Conservation (phyloP, 306 rosid species). For the Crataegus laevigata region DNA sequence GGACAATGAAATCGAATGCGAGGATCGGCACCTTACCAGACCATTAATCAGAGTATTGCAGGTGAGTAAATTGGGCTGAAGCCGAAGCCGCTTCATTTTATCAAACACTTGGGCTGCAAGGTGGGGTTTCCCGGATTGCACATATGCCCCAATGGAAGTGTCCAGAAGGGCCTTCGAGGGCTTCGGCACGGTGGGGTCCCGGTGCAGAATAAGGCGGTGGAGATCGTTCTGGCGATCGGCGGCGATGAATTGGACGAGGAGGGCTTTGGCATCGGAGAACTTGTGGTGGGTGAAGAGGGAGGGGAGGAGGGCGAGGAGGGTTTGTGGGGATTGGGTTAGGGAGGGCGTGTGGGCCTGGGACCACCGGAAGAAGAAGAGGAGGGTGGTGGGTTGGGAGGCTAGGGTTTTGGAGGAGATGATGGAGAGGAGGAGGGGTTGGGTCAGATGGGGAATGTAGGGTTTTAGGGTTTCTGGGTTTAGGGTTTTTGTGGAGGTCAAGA, state of each 20-base stretch:
- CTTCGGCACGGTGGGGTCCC: conserved; percentile 16
- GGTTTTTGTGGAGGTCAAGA: conserved; percentile 17
- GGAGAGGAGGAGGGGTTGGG: conserved; percentile 39
- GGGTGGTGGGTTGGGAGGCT: conserved; percentile 32
- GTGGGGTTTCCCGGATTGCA: conserved; percentile 38
- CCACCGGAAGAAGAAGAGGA: conserved; percentile 56
- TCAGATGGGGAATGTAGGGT: conserved; percentile 39
- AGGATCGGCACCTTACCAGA: conserved; percentile 41
- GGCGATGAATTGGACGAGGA: conserved; percentile 55
- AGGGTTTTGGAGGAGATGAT: conserved; percentile 45
- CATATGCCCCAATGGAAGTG: conserved; percentile 66
- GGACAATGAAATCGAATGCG: conserved; percentile 30
- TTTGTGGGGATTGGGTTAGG: conserved; percentile 36
- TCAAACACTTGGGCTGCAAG: conserved; percentile 53
- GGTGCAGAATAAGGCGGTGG: conserved; percentile 44
- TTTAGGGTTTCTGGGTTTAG: conserved; percentile 15
- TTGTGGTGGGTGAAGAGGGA: conserved; percentile 45
- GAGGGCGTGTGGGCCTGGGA: conserved; percentile 39
- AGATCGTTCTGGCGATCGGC: conserved; percentile 50
- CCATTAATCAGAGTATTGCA: conserved; percentile 60
- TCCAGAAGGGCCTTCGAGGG: conserved; percentile 43
- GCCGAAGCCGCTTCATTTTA: conserved; percentile 52
- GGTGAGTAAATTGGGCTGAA: conserved; percentile 54
- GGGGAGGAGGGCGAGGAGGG: conserved; percentile 60
- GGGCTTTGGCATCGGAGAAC: conserved; percentile 61